Evolutionary conservation across 805 yeast genomes (phyloP), one percentile per base, ranked within the genome.

Genomic region (Lachancea meyersii): DNA sequence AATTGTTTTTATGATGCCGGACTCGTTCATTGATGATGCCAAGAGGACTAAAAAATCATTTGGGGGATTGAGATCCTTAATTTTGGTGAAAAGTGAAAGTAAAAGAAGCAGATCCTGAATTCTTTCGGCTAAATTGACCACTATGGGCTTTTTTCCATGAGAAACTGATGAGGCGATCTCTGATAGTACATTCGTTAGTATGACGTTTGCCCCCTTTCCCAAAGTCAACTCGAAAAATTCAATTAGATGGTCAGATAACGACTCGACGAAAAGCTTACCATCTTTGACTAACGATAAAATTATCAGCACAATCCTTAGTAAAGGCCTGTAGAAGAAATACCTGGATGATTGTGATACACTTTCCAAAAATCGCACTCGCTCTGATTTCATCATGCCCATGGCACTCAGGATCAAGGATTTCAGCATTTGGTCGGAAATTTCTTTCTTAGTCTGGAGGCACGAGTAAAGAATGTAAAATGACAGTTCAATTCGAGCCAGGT

Each of bases 41-140:
- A 84, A 57, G 20, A 73, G 73, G 4, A 67, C 49, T 34, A 72
- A 71, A 44, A 82, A 67, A 13, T 70, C 68, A 1, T 63, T 50
- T 0, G 81, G 69, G 2, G 77, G 70, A 1, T 73, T 70, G 32
- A 80, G 57, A 7, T 61, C 63, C 13, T 79, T 70, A 45, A 82
- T 71, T 2, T 75, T 69, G 48, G 82, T 76, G 57, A 82, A 69
- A n/a, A 85, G 65, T 0, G 86, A 76, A 10, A 85, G 69, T 8
- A 85, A 66, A 48, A 84, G 62, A 28, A 76, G 64, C 30, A 85
- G 58, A 54, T 86, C 93, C 48, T 82, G 88, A 20, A 80, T 69
- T 48, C 73, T 75, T 20, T 73, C 76, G 31, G 66, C 62, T 40
- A 76, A 55, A 27, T 70, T 61, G 2, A 51, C 48, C 8, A 69